A percentile compares a stretch with the other conserved stretches of the same genome.
Conservation (phyloP, 2,329 filamentous ascomycete species). For the Chalara sp. region DNA sequence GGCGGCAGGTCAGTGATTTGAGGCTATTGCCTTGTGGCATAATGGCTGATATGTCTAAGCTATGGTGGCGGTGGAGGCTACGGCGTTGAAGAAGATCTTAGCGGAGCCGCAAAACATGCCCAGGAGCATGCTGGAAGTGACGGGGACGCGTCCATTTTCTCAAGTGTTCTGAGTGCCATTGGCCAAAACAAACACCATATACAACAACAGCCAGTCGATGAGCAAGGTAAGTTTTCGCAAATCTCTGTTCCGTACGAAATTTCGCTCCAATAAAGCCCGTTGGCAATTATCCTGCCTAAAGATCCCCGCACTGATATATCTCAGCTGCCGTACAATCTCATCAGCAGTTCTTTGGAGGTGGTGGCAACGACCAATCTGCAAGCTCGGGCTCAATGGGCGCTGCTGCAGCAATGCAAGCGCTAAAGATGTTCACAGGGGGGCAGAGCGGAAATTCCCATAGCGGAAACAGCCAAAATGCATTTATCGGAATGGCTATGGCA, state of each 20-base stretch:
- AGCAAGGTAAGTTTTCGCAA: slow-evolving; percentile 33
- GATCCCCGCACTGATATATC: background rate
- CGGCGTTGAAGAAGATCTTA: slow-evolving; percentile 41
- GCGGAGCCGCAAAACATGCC: slow-evolving; percentile 47
- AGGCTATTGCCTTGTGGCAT: background rate
- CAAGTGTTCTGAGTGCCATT: slow-evolving; percentile 46
- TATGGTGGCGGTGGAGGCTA: slow-evolving; percentile 23
- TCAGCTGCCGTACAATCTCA: slow-evolving; percentile 66
- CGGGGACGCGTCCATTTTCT: slow-evolving; percentile 46
- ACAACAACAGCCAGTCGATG: slow-evolving; percentile 48
- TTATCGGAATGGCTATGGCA: slow-evolving; percentile 80
- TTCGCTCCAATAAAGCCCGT: too few relatives aligned
- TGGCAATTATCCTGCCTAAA: too few relatives aligned
- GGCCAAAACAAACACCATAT: slow-evolving; percentile 44
- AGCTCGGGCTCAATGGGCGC: slow-evolving; percentile 53
- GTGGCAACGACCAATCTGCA: slow-evolving; percentile 35
- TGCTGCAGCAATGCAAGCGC: slow-evolving; percentile 73
- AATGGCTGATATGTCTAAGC: background rate
- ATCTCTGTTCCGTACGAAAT: too few relatives aligned
- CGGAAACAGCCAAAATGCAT: slow-evolving; percentile 63
- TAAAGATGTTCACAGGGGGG: slow-evolving; percentile 69
- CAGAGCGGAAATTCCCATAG: slow-evolving; percentile 35
- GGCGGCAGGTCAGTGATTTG: slow-evolving; percentile 3
- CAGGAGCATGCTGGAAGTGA: slow-evolving; percentile 42
- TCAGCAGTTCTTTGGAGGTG: slow-evolving; percentile 61